phyloP scores from a whole-genome alignment of 2,329 filamentous ascomycete species.

The Boeremia exigua region DNA sequence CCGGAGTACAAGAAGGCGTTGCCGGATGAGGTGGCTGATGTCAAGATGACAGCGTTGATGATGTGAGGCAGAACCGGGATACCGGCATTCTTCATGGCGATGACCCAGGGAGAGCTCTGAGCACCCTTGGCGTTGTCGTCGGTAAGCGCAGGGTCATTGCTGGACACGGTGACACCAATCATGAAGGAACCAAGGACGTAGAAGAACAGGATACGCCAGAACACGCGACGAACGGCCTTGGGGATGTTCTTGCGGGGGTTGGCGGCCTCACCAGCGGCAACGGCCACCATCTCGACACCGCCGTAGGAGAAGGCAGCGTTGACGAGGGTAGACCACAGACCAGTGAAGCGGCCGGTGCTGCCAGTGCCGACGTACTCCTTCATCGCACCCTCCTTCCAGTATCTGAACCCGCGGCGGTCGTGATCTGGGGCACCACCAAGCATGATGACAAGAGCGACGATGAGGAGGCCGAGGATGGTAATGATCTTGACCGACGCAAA shows the following conservation, averaged over 20 bases:
- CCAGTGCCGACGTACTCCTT: slow-evolving; percentile 59
- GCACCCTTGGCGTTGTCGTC: slow-evolving; percentile 50
- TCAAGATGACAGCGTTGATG: slow-evolving; percentile 78
- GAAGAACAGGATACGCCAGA: slow-evolving; percentile 63
- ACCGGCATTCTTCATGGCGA: slow-evolving; percentile 71
- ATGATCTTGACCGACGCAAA: slow-evolving; percentile 59
- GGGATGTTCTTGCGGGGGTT: slow-evolving; percentile 55
- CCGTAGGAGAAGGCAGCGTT: slow-evolving; percentile 56
- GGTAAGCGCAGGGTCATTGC: slow-evolving; percentile 57
- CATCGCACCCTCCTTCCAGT: slow-evolving; percentile 70
- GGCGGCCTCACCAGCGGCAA: slow-evolving; percentile 45
- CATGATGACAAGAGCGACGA: slow-evolving; percentile 41
- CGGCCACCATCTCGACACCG: slow-evolving; percentile 47
- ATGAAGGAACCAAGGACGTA: slow-evolving; percentile 60
- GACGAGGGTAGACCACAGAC: slow-evolving; percentile 61
- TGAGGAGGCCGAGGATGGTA: slow-evolving; percentile 42
- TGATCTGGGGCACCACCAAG: slow-evolving; percentile 46
- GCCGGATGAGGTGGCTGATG: slow-evolving; percentile 71
- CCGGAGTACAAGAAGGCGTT: slow-evolving; percentile 69
- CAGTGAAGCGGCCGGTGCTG: slow-evolving; percentile 67
- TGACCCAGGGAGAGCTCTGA: slow-evolving; percentile 57
- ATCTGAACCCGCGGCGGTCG: slow-evolving; percentile 63
- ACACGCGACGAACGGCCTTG: slow-evolving; percentile 61
- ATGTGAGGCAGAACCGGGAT: slow-evolving; percentile 72
- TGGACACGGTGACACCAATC: slow-evolving; percentile 66